phyloP scores from a whole-genome alignment of 768 basidiomycete species.

The Leccinum fibrillosum region DNA sequence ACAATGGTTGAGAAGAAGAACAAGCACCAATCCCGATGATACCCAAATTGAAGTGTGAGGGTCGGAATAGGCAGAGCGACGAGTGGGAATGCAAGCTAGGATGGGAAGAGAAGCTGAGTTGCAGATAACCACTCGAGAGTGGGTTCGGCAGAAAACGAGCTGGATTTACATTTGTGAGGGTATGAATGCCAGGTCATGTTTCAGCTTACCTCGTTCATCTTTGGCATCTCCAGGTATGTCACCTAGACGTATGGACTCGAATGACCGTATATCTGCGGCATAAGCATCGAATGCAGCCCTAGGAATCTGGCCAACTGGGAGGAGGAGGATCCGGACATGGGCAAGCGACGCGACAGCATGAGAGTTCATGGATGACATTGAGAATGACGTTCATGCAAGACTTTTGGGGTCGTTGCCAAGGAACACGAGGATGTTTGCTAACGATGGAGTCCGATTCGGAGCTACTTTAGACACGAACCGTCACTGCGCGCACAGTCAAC shows the following conservation, averaged over 20 bases:
- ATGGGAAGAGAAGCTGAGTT: constrained; percentile 75
- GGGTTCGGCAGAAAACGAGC: constrained; percentile 82
- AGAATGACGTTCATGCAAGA: constrained; percentile 1
- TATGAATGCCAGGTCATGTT: background rate
- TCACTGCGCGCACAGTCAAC: constrained; percentile 4
- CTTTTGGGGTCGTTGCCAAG: background rate
- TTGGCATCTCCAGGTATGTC: constrained; percentile 80
- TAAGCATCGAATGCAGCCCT: constrained; percentile 69
- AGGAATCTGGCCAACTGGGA: constrained; percentile 80
- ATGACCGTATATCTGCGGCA: constrained; percentile 67
- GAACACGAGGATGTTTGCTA: background rate
- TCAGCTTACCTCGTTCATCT: constrained; percentile 65
- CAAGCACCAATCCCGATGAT: constrained; percentile 85
- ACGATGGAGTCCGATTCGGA: background rate
- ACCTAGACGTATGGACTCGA: constrained; percentile 70
- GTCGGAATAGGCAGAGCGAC: constrained; percentile 68
- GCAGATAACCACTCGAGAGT: constrained; percentile 74
- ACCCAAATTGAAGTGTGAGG: constrained; percentile 81
- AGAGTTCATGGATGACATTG: constrained; percentile 51
- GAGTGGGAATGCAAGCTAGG: constrained; percentile 67
- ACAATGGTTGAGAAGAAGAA: constrained; percentile 50
- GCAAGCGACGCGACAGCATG: constrained; percentile 80
- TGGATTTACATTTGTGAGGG: constrained; percentile 26
- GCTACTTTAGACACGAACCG: constrained; percentile 19
- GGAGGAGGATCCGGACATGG: constrained; percentile 77